Percentiles rank a stretch among this genome's conserved stretches.
Conservation (phyloP, 2,329 filamentous ascomycete species). For the Colletotrichum brevisporum region DNA sequence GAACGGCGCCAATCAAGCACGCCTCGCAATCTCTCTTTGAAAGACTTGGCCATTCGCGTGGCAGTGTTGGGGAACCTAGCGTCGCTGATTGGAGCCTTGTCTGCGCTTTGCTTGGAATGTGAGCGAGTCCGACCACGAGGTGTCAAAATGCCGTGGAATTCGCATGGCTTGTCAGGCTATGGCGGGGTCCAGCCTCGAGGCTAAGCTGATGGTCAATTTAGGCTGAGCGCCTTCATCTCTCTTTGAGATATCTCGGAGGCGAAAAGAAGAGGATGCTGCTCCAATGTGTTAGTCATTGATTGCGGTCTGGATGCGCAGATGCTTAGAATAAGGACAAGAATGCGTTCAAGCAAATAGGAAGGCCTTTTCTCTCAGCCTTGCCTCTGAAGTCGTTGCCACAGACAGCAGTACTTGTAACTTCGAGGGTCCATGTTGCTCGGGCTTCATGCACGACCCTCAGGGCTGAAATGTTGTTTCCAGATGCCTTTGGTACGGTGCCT, state of each 20-base stretch:
- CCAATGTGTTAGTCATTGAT: no score
- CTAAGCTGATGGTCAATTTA: not conserved
- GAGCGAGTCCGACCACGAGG: not conserved
- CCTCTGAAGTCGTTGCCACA: no score
- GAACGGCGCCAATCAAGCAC: conserved; percentile 5
- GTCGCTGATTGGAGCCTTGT: not conserved
- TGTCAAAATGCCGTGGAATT: not conserved
- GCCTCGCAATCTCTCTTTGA: conserved; percentile 25
- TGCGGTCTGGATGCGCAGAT: no score
- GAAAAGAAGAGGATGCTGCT: no score
- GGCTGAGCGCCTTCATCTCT: not conserved
- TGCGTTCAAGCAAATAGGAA: no score
- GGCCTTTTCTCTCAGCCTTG: no score
- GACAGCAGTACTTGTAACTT: no score
- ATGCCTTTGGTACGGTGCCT: no score
- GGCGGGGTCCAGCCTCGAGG: not conserved
- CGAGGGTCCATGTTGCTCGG: no score
- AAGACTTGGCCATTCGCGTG: not conserved
- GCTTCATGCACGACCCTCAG: no score
- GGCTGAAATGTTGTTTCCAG: no score
- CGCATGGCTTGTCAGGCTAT: not conserved
- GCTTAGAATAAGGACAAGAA: no score
- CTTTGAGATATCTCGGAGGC: not conserved
- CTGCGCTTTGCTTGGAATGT: not conserved
- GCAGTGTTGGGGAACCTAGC: not conserved